Evolutionary conservation across 345 rosid species (phyloP), one percentile per base, ranked within the genome.

Genomic region (Turritis glabra): DNA sequence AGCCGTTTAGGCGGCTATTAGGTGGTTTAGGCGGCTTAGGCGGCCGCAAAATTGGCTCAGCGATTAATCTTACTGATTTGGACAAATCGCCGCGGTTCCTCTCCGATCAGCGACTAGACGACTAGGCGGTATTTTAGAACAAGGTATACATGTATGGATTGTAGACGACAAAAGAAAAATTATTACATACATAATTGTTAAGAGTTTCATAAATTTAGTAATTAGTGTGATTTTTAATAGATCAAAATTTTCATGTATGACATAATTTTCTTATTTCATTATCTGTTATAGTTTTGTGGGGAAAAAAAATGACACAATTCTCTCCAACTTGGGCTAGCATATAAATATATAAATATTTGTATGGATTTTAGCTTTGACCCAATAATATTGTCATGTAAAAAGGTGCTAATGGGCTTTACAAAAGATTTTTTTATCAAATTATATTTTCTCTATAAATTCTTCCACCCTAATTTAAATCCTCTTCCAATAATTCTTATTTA

Each of bases 251-350:
- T 54, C 17, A 68, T 14, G 3, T 37, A 23, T 38, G 33, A 38
- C 61, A 37, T n/a, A 10, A 23, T 17, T n/a, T 18, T 27, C 25
- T 43, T 21, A 26, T 5, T 26, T 26, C 4, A 21, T n/a, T n/a
- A n/a, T n/a, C n/a, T n/a, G n/a, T n/a, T n/a, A 2, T 30, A 69
- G n/a, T 6, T 21, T 50, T 5, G 26, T 15, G 38, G 30, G 10
- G 8, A 46, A 27, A 46, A 29, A 30, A 1, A 17, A 1, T 8
- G 17, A 25, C 61, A 48, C 48, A 17, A 67, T 5, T 56, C 4
- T 17, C n/a, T 56, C 25, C 5, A 22, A 23, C 7, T 54, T 59
- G 76, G 83, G 61, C 33, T 79, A 53, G 44, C 40, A 73, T 72
- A 23, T 61, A 1, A 44, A 44, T 44, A n/a, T n/a, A n/a, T 14